These are phyloP conservation scores for Fusarium sp. DNA, from an alignment of 2,329 filamentous ascomycete species.

Conservation along the genomic window DNA sequence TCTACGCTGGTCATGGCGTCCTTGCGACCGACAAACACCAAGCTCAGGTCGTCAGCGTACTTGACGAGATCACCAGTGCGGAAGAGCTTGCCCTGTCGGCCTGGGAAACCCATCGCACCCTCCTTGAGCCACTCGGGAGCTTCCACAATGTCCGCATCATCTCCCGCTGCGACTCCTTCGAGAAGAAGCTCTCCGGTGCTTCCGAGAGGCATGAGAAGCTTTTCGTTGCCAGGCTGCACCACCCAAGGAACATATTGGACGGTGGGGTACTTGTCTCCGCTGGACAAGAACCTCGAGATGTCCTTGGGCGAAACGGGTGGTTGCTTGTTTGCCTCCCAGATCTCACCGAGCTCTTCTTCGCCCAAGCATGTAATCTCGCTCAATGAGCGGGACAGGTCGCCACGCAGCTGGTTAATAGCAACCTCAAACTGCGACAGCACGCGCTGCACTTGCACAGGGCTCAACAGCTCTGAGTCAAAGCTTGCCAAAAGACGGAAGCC, in stretches of 20 bases:
- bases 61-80: constrained; percentile 48
- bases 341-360: constrained; percentile 55
- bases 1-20: constrained; percentile 43
- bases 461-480: constrained; percentile 72
- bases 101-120: constrained; percentile 29
- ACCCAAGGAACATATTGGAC: constrained; percentile 49
- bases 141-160: constrained; percentile 17
- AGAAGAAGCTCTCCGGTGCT: constrained; percentile 56
- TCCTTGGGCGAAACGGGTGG: constrained; percentile 33
- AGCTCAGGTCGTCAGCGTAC: constrained; percentile 43
- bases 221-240: constrained; percentile 45
- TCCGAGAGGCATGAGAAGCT: constrained; percentile 51
- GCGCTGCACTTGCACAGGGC: constrained; percentile 64
- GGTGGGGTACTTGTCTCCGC: constrained; percentile 44
- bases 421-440: constrained; percentile 67
- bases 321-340: constrained; percentile 51
- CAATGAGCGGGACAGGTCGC: constrained; percentile 50
- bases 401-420: constrained; percentile 65
- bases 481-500: constrained; percentile 72
- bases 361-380: constrained; percentile 55
- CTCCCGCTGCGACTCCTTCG: constrained; percentile 46
- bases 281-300: constrained; percentile 33
- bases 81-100: constrained; percentile 44
- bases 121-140: constrained; percentile 45
- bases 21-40: constrained; percentile 46